Evolutionary conservation across 108 stramenopile genomes (phyloP), one percentile per base, ranked within the genome.

Genomic region (Hondaea fermentalgiana): DNA sequence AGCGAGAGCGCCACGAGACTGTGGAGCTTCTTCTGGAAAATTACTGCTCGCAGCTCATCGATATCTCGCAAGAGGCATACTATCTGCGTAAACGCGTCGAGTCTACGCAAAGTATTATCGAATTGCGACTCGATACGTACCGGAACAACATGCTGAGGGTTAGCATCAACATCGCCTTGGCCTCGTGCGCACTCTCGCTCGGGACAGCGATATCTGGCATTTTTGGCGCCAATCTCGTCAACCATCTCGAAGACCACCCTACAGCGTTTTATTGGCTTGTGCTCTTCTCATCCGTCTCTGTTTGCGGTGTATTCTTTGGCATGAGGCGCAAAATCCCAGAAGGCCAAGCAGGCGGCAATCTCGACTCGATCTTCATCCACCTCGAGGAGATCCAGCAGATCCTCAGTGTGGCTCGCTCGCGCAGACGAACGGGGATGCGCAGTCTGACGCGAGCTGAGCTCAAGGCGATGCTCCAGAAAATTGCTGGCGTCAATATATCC

Each of bases 341-440:
- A 3, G 51, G n/a, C 25, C 76, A 53, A 17, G 45, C 45, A 6
- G 76, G 76, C 49, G 23, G 51, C 45, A 47, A 47, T 45, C 51
- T 83, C 51, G 76, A 83, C 4, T 53, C 49, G 6, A 83, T 83
- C 28, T 83, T 83, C 49, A 83, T 53, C 28, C 76, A 83, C 3
- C 76, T 83, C n/a, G 76, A 83, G 2, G 76, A 83, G 76, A 83
- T 83, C 51, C 76, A 83, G 76, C 76, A 83, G 51, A 83, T 83
- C 45, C 76, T 83, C 76, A 53, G 49, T 35, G 76, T 83, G 4
- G 76, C 76, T 14, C 76, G 76, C 45, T 83, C 76, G 45, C 19
- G 76, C 5, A 43, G 45, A 1, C 51, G 51, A 43, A 47, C 45
- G 23, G 51, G 51, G 12, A 83, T 53, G 45, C 45, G 76, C 25